phyloP scores from a whole-genome alignment of 2,329 filamentous ascomycete species.

The Triangularia setosa region DNA sequence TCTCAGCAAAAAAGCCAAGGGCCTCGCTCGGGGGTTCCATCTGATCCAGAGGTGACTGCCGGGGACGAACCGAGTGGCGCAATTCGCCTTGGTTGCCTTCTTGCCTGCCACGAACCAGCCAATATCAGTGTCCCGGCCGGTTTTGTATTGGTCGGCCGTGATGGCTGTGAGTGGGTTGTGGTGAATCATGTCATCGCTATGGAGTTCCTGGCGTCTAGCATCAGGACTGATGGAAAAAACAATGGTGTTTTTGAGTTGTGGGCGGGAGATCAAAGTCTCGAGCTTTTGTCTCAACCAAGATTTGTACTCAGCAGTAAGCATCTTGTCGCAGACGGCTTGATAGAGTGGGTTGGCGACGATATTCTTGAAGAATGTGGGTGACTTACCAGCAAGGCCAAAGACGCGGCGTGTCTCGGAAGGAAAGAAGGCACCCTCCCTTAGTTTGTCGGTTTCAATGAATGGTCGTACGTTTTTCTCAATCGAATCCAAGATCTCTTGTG shows the following conservation, averaged over 20 bases:
- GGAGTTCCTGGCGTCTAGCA: slow-evolving; percentile 21
- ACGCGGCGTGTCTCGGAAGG: slow-evolving; percentile 27
- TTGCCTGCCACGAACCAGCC: slow-evolving; percentile 36
- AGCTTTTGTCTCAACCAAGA: slow-evolving; percentile 1
- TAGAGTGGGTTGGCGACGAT: slow-evolving; percentile 24
- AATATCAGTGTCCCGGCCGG: slow-evolving; percentile 27
- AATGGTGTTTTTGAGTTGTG: slow-evolving; percentile 31
- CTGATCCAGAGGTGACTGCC: slow-evolving; percentile 35
- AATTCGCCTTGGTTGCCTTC: slow-evolving; percentile 30
- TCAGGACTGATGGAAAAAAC: slow-evolving; percentile 28
- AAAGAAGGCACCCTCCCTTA: slow-evolving; percentile 26
- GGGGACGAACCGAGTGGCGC: slow-evolving; percentile 36
- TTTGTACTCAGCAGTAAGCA: background rate
- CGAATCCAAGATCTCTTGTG: background rate
- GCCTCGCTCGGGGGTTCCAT: slow-evolving; percentile 21
- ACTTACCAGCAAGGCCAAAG: slow-evolving; percentile 25
- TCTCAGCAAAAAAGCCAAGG: slow-evolving; percentile 20
- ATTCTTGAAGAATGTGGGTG: slow-evolving; percentile 20
- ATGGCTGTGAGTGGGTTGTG: slow-evolving; percentile 17
- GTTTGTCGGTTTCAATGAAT: slow-evolving; percentile 24
- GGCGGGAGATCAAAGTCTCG: slow-evolving; percentile 16
- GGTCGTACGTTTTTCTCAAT: slow-evolving; percentile 27
- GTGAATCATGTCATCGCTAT: slow-evolving; percentile 29
- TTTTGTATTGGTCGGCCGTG: slow-evolving; percentile 17
- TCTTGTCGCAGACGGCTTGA: slow-evolving; percentile 16